phyloP scores from a whole-genome alignment of 331 rosid genomes.

The Stylosanthes scabra region DNA sequence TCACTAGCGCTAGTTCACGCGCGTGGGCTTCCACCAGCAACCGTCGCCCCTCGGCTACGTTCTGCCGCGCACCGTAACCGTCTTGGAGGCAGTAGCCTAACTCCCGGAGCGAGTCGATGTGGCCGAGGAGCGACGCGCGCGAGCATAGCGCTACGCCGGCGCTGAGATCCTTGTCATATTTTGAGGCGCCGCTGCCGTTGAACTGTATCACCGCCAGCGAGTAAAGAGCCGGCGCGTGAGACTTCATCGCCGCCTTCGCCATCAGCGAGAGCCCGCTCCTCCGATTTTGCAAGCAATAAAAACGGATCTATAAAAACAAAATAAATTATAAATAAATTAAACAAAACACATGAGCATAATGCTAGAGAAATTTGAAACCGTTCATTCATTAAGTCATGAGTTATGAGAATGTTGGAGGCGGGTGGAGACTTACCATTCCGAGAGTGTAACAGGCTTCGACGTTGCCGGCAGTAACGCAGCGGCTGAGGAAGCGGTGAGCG shows the following conservation, averaged over 20 bases:
- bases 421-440: conserved; percentile 74
- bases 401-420: not conserved
- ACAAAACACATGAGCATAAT: not conserved
- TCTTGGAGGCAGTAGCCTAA: conserved; percentile 91
- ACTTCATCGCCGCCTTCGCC: conserved; percentile 86
- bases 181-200: conserved; percentile 87
- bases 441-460: conserved; percentile 78
- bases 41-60: conserved; percentile 68
- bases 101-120: conserved; percentile 86
- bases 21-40: conserved; percentile 81
- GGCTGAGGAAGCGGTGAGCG: conserved; percentile 64
- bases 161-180: conserved; percentile 64
- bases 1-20: conserved; percentile 61
- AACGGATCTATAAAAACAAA: conserved; percentile 64
- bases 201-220: conserved; percentile 91
- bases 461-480: conserved; percentile 74
- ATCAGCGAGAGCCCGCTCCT: conserved; percentile 72
- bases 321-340: not conserved
- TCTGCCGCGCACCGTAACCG: conserved; percentile 79
- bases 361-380: not conserved
- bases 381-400: not conserved
- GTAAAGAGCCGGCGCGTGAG: conserved; percentile 83
- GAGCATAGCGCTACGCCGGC: conserved; percentile 84
- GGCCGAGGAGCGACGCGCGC: conserved; percentile 81
- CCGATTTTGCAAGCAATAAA: conserved; percentile 80